Evolutionary conservation across 2,329 filamentous ascomycete species (phyloP).

Genomic region (Sporothrix humicola): DNA sequence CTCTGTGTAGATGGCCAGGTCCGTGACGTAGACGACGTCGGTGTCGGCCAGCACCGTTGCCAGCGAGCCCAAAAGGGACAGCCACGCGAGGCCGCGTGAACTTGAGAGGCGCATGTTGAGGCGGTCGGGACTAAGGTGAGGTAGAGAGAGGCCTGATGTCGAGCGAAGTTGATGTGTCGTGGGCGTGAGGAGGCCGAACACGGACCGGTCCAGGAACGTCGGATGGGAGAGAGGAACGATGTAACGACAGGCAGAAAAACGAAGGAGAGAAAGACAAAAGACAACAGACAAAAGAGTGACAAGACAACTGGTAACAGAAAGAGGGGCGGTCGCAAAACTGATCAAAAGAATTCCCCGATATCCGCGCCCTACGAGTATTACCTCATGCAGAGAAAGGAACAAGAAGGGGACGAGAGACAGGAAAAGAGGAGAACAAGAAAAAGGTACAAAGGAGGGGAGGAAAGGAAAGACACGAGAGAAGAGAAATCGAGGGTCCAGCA

Average conservation of each 20-base stretch:
- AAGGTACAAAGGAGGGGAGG: background rate
- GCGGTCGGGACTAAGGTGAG: background rate
- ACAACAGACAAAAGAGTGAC: background rate
- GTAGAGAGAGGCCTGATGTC: background rate
- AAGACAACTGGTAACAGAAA: background rate
- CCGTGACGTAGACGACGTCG: constrained; percentile 52
- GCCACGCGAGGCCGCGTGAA: constrained; percentile 29
- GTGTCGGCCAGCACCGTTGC: background rate
- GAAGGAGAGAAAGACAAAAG: background rate
- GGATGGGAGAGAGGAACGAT: no score
- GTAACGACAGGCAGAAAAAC: background rate
- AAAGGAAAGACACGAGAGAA: background rate
- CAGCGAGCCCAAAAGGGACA: constrained; percentile 30
- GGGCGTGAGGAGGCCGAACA: background rate
- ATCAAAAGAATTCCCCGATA: background rate
- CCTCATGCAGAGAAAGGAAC: background rate
- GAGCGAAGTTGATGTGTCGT: background rate
- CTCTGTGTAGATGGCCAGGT: constrained; percentile 50
- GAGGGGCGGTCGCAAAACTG: background rate
- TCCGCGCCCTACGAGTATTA: background rate
- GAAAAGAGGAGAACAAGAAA: background rate
- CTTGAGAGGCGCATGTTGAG: constrained; percentile 23
- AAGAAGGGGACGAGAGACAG: background rate
- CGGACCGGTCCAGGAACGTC: background rate
- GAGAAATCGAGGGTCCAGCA: background rate